phyloP scores from a whole-genome alignment of 805 yeast species.

The Saturnispora galanensis region DNA sequence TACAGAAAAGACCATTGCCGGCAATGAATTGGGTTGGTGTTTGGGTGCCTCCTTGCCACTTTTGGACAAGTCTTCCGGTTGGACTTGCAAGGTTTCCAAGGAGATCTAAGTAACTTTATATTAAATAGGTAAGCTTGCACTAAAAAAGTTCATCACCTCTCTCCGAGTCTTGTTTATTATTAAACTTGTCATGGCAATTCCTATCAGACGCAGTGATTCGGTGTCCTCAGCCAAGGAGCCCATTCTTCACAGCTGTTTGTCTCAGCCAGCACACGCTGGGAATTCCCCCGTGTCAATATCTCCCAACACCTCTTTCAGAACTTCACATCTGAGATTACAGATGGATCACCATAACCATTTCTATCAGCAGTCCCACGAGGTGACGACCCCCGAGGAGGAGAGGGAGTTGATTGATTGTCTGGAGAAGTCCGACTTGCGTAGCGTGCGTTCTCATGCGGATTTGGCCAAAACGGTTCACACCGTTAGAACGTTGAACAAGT shows the following conservation, averaged over 20 bases:
- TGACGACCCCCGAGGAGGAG: conserved; percentile 1
- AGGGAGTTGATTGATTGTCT: conserved; percentile 5
- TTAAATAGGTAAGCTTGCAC: not conserved
- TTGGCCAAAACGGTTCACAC: conserved; percentile 76
- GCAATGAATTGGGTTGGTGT: conserved; percentile 97
- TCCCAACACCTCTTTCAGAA: conserved; percentile 1
- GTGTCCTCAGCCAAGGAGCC: conserved; percentile 4
- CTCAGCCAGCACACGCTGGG: conserved; percentile 1
- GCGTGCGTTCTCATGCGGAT: conserved; percentile 62
- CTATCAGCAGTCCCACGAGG: not conserved
- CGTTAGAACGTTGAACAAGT: conserved; percentile 64
- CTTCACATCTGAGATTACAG: not conserved
- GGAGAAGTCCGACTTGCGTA: conserved; percentile 30
- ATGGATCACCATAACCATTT: not conserved
- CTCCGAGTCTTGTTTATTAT: conserved; percentile 33
- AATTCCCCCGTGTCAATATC: not conserved
- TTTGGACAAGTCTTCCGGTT: conserved; percentile 53
- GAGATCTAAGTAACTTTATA: conserved; percentile 12
- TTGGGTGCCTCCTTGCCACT: conserved; percentile 94
- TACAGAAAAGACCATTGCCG: conserved; percentile 83
- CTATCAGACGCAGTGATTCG: conserved; percentile 5
- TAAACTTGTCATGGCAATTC: not conserved
- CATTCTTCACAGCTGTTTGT: conserved; percentile 7
- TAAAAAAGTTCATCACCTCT: not conserved
- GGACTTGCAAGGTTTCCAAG: conserved; percentile 52